Base-by-base conservation (phyloP, 192 early-diverging fungal genomes). In the Spizellomyces punctatus region DNA sequence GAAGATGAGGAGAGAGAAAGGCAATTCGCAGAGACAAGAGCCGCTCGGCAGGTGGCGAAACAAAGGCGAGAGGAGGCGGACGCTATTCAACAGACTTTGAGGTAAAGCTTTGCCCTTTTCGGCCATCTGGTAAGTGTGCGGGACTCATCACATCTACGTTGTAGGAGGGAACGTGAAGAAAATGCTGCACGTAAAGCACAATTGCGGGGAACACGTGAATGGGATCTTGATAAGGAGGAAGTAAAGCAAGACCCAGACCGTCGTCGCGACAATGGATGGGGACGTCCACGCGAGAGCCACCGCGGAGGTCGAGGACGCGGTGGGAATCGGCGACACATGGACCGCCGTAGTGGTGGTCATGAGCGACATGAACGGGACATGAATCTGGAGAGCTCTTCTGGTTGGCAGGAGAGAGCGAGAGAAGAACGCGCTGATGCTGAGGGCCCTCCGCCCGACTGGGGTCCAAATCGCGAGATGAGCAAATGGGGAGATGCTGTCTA, bases 141-240 rank as follows among this genome's bases (percentile, higher is more conserved):
- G 17, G 52, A n/a, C 52, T 19, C 52, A 19, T 54, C 52, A 19
- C 14, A 10, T 46, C 8, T 22, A 70, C 58, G 46, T 46, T 36
- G 27, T 36, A 36, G 27, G 3, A 36, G 63, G n/a, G 71, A 72
- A 55, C 61, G 71, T 44, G 71, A 64, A 43, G 71, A 72, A 17
- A 72, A 72, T 57, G 71, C 71, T 2, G 43, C 50, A 19, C 71
- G 71, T 6, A 72, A 72, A 72, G 61, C 71, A 8, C 22, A 65
- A 56, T 21, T 63, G 27, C 36, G 63, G 8, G 55, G 36, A 8
- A 19, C 9, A 36, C 61, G 71, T 12, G 71, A 72, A 44, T 72
- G 71, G 71, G 71, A 72, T 9, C 61, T 22, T n/a, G 61, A 62
- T 36, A 62, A 62, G 27, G 27, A 43, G 61, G 61, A 56, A 56